phyloP scores from a whole-genome alignment of 495 filamentous ascomycete species.

The Trichoderma erinaceum region DNA sequence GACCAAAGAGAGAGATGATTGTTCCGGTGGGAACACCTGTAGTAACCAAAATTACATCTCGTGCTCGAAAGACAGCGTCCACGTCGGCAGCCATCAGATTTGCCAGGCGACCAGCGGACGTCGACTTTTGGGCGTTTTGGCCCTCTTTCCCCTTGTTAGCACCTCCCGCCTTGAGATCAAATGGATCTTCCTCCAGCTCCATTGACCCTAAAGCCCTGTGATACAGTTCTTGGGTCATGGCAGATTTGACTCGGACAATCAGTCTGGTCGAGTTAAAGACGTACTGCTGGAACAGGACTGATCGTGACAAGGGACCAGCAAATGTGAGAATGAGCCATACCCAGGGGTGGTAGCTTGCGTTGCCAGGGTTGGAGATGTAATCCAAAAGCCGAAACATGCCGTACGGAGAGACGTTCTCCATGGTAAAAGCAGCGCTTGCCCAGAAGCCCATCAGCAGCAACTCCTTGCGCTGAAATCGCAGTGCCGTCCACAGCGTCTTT shows the following conservation, averaged over 20 bases:
- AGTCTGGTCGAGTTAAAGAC: constrained; percentile 43
- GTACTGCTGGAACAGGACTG: constrained; percentile 43
- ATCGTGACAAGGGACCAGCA: constrained; percentile 35
- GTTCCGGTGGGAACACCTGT: constrained; percentile 34
- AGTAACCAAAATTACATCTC: constrained; percentile 35
- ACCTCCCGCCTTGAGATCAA: constrained; percentile 18
- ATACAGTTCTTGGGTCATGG: constrained; percentile 46
- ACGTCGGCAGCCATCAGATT: constrained; percentile 49
- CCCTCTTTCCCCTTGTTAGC: constrained; percentile 20
- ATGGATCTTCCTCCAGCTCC: constrained; percentile 37
- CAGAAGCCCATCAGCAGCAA: constrained; percentile 35
- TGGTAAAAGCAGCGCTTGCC: constrained; percentile 27
- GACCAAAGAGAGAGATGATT: constrained; percentile 31
- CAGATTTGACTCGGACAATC: constrained; percentile 40
- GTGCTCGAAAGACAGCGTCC: constrained; percentile 37
- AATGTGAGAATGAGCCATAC: constrained; percentile 43
- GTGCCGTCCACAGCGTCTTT: constrained; percentile 37
- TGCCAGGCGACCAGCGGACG: constrained; percentile 41
- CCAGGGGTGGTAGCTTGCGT: constrained; percentile 33
- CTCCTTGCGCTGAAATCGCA: constrained; percentile 33
- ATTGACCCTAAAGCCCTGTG: constrained; percentile 43
- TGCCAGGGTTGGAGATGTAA: constrained; percentile 31
- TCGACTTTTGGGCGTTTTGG: constrained; percentile 27
- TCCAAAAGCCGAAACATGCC: constrained; percentile 41
- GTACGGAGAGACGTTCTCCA: constrained; percentile 40